Evolutionary conservation across 1,284 basidiomycete species (phyloP).

Genomic region (Trametes sp.): DNA sequence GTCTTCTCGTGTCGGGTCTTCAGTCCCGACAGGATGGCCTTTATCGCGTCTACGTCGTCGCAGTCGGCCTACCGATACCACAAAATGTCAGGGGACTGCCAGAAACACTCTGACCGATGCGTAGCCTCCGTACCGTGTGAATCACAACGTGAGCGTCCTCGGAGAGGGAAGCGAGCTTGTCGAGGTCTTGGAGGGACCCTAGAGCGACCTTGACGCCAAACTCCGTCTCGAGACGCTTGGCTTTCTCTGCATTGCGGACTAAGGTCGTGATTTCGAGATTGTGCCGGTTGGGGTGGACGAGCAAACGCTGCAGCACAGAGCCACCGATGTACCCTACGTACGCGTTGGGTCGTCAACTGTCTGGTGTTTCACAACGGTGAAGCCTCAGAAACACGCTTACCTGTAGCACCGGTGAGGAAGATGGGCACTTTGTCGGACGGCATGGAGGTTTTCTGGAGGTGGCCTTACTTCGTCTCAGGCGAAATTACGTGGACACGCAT

Average conservation of each 20-base stretch:
- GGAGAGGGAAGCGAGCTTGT: slow-evolving; percentile 26
- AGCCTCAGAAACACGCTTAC: slow-evolving; percentile 3
- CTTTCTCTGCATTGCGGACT: slow-evolving; percentile 35
- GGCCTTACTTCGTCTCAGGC: too few species aligned
- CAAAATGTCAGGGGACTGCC: too few species aligned
- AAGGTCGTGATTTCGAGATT: slow-evolving; percentile 37
- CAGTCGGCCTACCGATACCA: not conserved
- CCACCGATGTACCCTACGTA: slow-evolving; percentile 38
- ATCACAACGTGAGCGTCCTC: slow-evolving; percentile 48
- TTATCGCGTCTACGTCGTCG: slow-evolving; percentile 47
- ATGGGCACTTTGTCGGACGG: not conserved
- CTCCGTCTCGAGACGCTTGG: slow-evolving; percentile 25
- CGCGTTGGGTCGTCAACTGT: too few species aligned
- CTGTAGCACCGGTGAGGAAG: slow-evolving; percentile 15
- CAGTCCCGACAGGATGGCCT: slow-evolving; percentile 53
- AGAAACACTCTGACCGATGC: too few species aligned
- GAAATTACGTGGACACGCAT: too few species aligned
- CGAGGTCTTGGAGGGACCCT: slow-evolving; percentile 32
- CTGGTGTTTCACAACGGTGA: not conserved
- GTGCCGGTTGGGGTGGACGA: slow-evolving; percentile 31
- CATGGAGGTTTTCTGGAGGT: too few species aligned
- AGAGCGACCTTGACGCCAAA: slow-evolving; percentile 34
- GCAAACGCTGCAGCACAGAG: slow-evolving; percentile 31
- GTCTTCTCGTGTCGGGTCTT: slow-evolving; percentile 50
- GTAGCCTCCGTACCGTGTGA: slow-evolving; percentile 49